Base-by-base conservation (phyloP, 1,284 basidiomycete genomes). In the Hypsizygus ulmarius region DNA sequence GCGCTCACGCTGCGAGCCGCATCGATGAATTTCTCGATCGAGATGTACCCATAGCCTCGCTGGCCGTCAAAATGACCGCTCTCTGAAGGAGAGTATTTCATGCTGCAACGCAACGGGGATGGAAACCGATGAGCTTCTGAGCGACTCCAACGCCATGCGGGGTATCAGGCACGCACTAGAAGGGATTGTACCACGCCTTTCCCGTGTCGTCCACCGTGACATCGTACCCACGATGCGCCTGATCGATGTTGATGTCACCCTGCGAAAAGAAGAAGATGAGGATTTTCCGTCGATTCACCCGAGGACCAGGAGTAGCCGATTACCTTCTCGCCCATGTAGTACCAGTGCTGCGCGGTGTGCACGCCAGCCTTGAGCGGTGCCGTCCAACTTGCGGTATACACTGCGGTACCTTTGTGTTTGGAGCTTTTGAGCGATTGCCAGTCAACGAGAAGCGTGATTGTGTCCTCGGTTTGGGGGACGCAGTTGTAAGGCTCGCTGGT, bases 11-110 rank as follows among this genome's bases (percentile, higher is more conserved):
- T 77, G 38, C 82, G 78, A 36, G 83, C 79, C 8, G 87, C 88
- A 63, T 87, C 89, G 64, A 95, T 75, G 68, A 96, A 96, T 70
- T 92, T 94, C 68, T 95, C 93, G 59, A 96, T 87, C 14, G 90
- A 93, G 57, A 94, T 74, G 65, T 96, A 81, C 59, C 87, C 93
- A 66, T 96, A 97, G 4, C 93, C 93, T 50, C 86, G 82, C 69
- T 95, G 93, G 30, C 92, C 92, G 60, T 95, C 92, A 63, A 96
- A 96, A 70, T 90, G 89, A 10, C 93, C 93, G 50, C 82, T 87
- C 68, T 90, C 89, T 49, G 90, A 92, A 0, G 92, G 91, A 41
- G 91, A 89, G 70, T 96, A 96, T 63, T 94, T 93, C 87, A 94
- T 93, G 71, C 86, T 88, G 66, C 32, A 49, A 43, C 34, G 10